phyloP scores from a whole-genome alignment of 2,329 filamentous ascomycete genomes.

The Fusarium oxysporum region DNA sequence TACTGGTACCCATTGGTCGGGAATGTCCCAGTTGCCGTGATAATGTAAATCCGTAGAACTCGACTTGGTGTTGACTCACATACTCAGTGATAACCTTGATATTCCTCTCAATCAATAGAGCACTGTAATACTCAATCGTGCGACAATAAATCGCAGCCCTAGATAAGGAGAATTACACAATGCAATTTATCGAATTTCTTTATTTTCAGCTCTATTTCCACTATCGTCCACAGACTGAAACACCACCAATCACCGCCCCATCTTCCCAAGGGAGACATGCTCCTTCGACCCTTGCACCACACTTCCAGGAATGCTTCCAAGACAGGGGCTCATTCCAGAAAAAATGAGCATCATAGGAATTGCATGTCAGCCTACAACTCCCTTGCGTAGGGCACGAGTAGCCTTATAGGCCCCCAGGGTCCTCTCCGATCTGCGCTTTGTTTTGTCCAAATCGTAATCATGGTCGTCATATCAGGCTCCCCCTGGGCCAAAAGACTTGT shows the following conservation, averaged over 20 bases:
- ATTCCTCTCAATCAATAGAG: neutral
- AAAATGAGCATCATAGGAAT: neutral
- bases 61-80: neutral
- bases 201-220: slow-evolving; percentile 6
- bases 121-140: fast-evolving
- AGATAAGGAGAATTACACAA: neutral
- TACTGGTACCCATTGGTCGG: neutral
- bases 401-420: slow-evolving; percentile 21
- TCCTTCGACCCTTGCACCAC: neutral
- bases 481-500: slow-evolving; percentile 30
- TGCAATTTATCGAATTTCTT: slow-evolving; percentile 27
- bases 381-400: slow-evolving; percentile 23
- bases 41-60: neutral
- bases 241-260: slow-evolving; percentile 15
- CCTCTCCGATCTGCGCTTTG: slow-evolving; percentile 1
- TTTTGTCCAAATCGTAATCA: neutral
- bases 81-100: neutral
- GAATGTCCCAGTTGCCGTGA: neutral
- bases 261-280: slow-evolving; percentile 19
- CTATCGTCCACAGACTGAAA: neutral
- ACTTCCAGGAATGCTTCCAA: slow-evolving; percentile 21
- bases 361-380: slow-evolving; percentile 2
- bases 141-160: neutral
- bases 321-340: slow-evolving; percentile 36
- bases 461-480: slow-evolving; percentile 33